Evolutionary conservation across 805 yeast species (phyloP), one percentile per base, ranked within the genome.

Genomic region (Yamadazyma sp.): DNA sequence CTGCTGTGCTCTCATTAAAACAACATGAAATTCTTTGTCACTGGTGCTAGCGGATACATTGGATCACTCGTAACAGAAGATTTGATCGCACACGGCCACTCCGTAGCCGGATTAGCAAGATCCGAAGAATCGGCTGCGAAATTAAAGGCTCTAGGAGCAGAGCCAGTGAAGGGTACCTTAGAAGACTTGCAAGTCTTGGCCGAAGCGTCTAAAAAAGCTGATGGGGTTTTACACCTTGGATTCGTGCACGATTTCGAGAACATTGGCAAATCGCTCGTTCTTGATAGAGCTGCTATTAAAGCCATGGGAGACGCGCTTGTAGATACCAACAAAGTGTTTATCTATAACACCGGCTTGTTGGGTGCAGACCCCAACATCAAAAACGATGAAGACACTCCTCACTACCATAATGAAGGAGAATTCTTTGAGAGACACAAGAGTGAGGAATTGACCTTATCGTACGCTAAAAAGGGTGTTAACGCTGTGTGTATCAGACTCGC

Each of bases 161-260:
- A 52, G 27, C 48, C 51, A 4, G 35, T 64, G 13, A 32, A 38
- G 12, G 73, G 73, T 15, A 52, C 43, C 8, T 42, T 68, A 2
- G 42, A 42, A 11, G 57, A 55, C 28, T 20, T 52, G 2, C 66
- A 62, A 0, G 25, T 48, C 2, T 47, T 69, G 11, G 48, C 37
- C 16, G 43, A 54, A 29, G 60, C 49, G 3, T 59, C 64, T 9
- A 17, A 37, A 6, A 50, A 49, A 31, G 36, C 58, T 6, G 74
- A 69, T 38, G 72, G 58, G 6, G 59, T 61, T 10, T 32, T 64
- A 12, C 72, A 67, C 37, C 40, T 62, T 27, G 74, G 60, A 1
- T 67, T 57, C 42, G 42, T 50, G 17, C 63, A 60, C 40, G 64
- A 64, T 34, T 60, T 56, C 35, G 16, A 40, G 3, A 44, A 54